Evolutionary conservation across 345 rosid genomes (phyloP), one percentile per base, ranked within the genome.

Genomic region (Pugionium dolabratum): DNA sequence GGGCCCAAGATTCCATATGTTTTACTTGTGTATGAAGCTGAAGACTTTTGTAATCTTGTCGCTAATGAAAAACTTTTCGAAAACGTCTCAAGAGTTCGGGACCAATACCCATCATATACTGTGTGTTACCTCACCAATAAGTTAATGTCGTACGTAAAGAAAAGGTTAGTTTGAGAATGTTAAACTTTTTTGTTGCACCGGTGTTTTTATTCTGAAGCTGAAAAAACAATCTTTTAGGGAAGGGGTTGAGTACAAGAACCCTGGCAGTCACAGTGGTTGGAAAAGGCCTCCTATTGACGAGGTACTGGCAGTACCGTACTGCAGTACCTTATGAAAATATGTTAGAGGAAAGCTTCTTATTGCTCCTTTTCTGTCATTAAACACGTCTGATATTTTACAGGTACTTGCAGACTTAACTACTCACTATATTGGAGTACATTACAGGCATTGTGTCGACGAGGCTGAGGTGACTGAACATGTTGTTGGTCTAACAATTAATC

Each of bases 401-500:
- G 84, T 55, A 26, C 61, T 93, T 72, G 96, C 96, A 60, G 84
- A 81, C 63, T 60, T 93, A 68, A 85, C 88, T 42, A 83, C 92
- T 31, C 86, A 83, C 81, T 90, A 72, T 77, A 47, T 50, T 39
- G 67, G 83, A 73, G 87, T 93, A 43, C 92, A 83, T 78, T 80
- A 87, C 39, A 84, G 96, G 80, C 94, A 82, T 27, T 94, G 97
- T 71, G 69, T 72, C 62, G 96, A 94, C 78, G 95, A 84, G 78
- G 84, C 96, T 77, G 96, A 94, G 69, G 74, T 90, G 56, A 95
- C 96, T 70, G 95, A 86, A 62, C 95, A 94, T 75, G 62, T 86
- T 66, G 86, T 76, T 70, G 85, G 90, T 66, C 82, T 90, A 79
- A 90, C 97, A 18, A 76, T 79, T 61, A 90, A 76, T 77, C 70